A percentile compares a stretch with the other conserved stretches of the same genome.
Evolutionary conservation across 2,329 filamentous ascomycete genomes (phyloP).

Genomic region (Zasmidium citrigriseum): DNA sequence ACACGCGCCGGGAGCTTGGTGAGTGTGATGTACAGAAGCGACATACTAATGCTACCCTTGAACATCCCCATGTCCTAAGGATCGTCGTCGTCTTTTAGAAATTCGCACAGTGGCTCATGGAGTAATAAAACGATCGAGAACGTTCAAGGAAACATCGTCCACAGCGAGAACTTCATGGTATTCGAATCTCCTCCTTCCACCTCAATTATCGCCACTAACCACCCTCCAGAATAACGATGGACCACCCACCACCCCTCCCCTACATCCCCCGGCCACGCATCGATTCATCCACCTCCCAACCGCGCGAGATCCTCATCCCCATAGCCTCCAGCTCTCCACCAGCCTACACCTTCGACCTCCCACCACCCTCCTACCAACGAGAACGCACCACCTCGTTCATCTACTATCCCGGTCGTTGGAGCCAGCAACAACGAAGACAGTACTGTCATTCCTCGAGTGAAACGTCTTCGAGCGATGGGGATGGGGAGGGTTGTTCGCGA

Average conservation of each 20-base stretch:
- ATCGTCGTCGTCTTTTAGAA: no score
- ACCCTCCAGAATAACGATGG: background rate
- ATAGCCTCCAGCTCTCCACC: background rate
- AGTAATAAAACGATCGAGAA: no score
- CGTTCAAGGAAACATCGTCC: no score
- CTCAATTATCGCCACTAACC: no score
- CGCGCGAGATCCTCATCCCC: background rate
- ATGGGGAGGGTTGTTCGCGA: background rate
- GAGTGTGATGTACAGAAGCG: background rate
- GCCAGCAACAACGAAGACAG: background rate
- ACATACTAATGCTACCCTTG: no score
- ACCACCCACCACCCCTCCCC: background rate
- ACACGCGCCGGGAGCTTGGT: background rate
- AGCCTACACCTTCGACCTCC: background rate
- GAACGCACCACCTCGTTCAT: background rate
- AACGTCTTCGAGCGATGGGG: background rate
- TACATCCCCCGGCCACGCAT: background rate
- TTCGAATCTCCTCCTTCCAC: no score
- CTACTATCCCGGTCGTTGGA: background rate
- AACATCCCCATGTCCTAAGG: no score
- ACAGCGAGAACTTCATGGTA: no score
- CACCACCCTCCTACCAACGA: constrained; percentile 1
- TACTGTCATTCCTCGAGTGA: background rate
- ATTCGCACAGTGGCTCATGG: no score
- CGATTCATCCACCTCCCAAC: background rate